phyloP scores from a whole-genome alignment of 371 early-diverging fungal species.

The Mucor velutinosus region DNA sequence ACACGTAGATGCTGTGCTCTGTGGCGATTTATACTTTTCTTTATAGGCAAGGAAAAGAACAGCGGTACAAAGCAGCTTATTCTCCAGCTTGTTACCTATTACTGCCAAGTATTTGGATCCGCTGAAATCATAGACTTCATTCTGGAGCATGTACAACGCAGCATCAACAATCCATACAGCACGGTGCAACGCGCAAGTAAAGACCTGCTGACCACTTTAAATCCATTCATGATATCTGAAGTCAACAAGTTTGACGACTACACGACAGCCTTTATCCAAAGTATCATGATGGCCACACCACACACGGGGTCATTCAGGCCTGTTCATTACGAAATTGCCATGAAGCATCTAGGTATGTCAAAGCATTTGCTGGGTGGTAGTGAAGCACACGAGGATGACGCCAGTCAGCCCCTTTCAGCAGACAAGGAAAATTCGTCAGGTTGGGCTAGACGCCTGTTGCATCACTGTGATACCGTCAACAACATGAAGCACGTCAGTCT shows the following conservation, averaged over 20 bases:
- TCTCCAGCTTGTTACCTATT: slow-evolving; percentile 18
- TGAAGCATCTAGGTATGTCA: slow-evolving; percentile 42
- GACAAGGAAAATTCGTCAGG: slow-evolving; percentile 12
- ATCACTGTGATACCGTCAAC: slow-evolving; percentile 39
- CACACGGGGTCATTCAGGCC: slow-evolving; percentile 53
- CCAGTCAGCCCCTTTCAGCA: background rate
- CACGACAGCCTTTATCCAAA: slow-evolving; percentile 10
- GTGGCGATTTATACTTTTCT: background rate
- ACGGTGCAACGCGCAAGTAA: slow-evolving; percentile 25
- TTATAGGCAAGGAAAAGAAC: slow-evolving; percentile 31
- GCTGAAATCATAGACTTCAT: slow-evolving; percentile 22
- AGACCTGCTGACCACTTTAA: slow-evolving; percentile 24
- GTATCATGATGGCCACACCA: slow-evolving; percentile 43
- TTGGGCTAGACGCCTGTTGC: slow-evolving; percentile 41
- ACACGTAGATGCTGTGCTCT: background rate
- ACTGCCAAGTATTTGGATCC: slow-evolving; percentile 32
- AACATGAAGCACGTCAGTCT: slow-evolving; percentile 23
- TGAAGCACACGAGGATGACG: background rate
- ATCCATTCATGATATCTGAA: slow-evolving; percentile 33
- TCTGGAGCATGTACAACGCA: slow-evolving; percentile 23
- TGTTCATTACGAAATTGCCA: slow-evolving; percentile 47
- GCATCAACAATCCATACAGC: slow-evolving; percentile 27
- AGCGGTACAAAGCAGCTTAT: slow-evolving; percentile 22
- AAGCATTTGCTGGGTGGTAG: slow-evolving; percentile 26
- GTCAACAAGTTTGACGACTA: slow-evolving; percentile 10